Conservation (phyloP, 306 rosid genomes). For the Quercus variabilis region DNA sequence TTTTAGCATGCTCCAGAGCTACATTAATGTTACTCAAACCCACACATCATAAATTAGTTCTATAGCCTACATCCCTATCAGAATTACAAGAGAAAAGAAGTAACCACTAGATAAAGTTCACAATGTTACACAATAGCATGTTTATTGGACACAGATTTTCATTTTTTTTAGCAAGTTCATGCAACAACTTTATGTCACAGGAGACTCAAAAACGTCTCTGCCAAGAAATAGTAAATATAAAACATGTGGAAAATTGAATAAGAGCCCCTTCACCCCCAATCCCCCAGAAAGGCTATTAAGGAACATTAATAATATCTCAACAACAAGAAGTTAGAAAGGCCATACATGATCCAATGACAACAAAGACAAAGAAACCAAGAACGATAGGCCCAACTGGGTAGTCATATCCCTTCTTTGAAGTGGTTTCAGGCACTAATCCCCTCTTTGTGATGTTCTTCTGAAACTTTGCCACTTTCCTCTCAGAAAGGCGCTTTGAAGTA, state of each 20-base stretch:
- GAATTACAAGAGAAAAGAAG: background rate
- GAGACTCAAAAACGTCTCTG: background rate
- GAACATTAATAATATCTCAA: background rate
- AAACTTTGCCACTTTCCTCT: slow-evolving; percentile 73
- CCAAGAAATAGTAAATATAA: background rate
- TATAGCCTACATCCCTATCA: background rate
- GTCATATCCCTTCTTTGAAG: slow-evolving; percentile 47
- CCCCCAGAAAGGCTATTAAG: background rate
- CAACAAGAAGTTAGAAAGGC: background rate
- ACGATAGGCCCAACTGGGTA: slow-evolving; percentile 48
- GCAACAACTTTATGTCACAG: background rate
- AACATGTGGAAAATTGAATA: background rate
- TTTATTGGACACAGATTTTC: background rate
- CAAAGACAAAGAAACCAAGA: slow-evolving; percentile 47
- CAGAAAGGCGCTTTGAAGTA: slow-evolving; percentile 65
- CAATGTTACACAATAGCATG: background rate
- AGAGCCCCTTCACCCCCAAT: no score
- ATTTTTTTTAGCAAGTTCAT: background rate
- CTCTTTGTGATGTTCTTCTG: slow-evolving; percentile 48
- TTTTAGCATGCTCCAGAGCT: no score
- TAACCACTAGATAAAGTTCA: background rate
- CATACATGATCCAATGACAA: slow-evolving; percentile 61
- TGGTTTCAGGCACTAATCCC: slow-evolving; percentile 36
- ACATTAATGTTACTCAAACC: no score
- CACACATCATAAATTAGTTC: background rate